Conservation (phyloP, 306 rosid genomes). For the Vigna mungo region DNA sequence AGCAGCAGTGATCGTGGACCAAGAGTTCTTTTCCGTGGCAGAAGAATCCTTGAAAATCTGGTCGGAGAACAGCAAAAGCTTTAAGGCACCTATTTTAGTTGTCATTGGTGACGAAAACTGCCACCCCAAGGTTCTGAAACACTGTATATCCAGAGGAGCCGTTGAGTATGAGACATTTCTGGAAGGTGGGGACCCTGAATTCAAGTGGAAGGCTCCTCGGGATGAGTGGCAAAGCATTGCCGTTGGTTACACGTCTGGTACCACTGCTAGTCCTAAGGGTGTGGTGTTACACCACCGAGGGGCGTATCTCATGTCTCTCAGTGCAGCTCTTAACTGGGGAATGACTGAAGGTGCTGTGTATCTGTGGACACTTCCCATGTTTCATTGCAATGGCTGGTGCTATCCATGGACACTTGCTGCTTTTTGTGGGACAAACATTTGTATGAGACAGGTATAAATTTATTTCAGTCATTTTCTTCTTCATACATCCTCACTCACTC, state of each 20-base stretch:
- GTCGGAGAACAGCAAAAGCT: constrained; percentile 55
- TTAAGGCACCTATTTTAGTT: constrained; percentile 63
- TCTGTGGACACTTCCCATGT: constrained; percentile 93
- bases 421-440: constrained; percentile 22
- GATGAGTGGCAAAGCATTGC: constrained; percentile 95
- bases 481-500: not conserved
- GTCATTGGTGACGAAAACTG: constrained; percentile 75
- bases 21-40: constrained; percentile 24
- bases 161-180: constrained; percentile 54
- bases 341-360: constrained; percentile 81
- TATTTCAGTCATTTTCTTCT: too few species aligned
- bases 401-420: constrained; percentile 64
- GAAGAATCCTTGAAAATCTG: constrained; percentile 60
- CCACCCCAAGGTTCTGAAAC: constrained; percentile 41
- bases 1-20: constrained; percentile 16
- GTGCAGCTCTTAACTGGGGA: constrained; percentile 69
- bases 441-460: not conserved
- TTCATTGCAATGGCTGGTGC: constrained; percentile 97
- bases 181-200: constrained; percentile 73
- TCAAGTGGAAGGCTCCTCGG: constrained; percentile 74
- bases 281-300: constrained; percentile 87
- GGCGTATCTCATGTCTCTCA: constrained; percentile 59
- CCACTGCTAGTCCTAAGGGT: constrained; percentile 91
- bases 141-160: constrained; percentile 22
- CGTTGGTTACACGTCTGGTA: constrained; percentile 86